Percentiles rank a stretch among this genome's conserved stretches.
phyloP scores from a whole-genome alignment of 495 filamentous ascomycete genomes.

The Aspergillus steynii region DNA sequence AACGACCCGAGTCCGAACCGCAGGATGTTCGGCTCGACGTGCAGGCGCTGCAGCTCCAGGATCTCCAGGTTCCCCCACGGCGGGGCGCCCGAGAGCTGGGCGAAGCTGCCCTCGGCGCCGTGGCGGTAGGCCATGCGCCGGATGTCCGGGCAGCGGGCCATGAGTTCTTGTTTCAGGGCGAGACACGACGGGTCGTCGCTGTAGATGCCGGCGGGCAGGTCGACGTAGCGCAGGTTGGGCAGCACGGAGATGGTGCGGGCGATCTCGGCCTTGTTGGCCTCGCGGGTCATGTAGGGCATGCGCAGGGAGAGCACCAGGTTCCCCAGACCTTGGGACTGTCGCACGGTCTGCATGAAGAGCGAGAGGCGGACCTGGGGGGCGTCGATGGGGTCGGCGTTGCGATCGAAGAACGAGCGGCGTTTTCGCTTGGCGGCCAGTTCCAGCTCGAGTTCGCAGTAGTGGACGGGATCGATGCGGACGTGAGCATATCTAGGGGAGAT shows the following conservation, averaged over 20 bases:
- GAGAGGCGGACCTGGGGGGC: constrained; percentile 72
- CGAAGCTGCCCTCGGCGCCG: constrained; percentile 78
- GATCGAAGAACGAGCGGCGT: constrained; percentile 69
- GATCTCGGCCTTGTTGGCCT: constrained; percentile 79
- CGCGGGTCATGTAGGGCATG: constrained; percentile 94
- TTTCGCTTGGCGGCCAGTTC: constrained; percentile 75
- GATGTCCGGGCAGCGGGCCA: constrained; percentile 77
- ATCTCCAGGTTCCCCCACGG: constrained; percentile 81
- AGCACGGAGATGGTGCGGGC: constrained; percentile 82
- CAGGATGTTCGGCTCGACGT: constrained; percentile 69
- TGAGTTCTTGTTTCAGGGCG: constrained; percentile 78
- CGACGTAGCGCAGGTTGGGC: constrained; percentile 85
- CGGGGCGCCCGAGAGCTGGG: constrained; percentile 59
- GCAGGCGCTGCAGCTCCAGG: constrained; percentile 70
- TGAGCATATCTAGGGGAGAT: constrained; percentile 67
- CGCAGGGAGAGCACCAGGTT: constrained; percentile 73
- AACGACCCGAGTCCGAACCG: constrained; percentile 70
- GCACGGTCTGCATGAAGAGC: constrained; percentile 76
- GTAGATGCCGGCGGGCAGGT: constrained; percentile 79
- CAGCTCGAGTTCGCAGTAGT: constrained; percentile 89
- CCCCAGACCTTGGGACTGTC: constrained; percentile 68
- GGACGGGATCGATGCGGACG: constrained; percentile 90
- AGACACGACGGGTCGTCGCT: constrained; percentile 72
- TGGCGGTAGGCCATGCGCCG: constrained; percentile 82
- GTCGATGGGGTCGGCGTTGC: constrained; percentile 76